A percentile compares a stretch with the other conserved stretches of the same genome.
phyloP scores from a whole-genome alignment of 2,329 filamentous ascomycete genomes.

The Rhexocercosporidium sp. region DNA sequence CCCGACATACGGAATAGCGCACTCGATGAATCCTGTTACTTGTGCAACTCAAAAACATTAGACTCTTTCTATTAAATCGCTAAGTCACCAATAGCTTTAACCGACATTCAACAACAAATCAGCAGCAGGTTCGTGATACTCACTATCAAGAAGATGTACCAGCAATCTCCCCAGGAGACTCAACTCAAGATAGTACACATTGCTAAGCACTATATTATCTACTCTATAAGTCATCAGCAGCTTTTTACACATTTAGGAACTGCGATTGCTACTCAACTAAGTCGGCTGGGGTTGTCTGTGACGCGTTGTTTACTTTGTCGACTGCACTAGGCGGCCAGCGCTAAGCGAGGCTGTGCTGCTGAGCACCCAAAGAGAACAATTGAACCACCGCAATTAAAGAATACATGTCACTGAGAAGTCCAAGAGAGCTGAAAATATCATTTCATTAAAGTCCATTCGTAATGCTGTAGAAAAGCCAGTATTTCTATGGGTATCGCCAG shows the following conservation, averaged over 20 bases:
- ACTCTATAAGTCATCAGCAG: neutral
- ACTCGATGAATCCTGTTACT: no score
- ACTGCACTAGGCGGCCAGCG: neutral
- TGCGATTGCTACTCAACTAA: neutral
- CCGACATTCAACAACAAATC: no score
- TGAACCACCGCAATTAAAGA: no score
- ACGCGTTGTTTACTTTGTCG: neutral
- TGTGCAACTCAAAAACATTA: no score
- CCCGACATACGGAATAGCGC: no score
- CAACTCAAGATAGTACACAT: no score
- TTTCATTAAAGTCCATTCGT: neutral
- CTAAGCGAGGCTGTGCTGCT: neutral
- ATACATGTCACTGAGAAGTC: neutral
- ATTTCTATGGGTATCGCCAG: constrained; percentile 23
- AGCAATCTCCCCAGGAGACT: no score
- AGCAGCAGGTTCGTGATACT: no score
- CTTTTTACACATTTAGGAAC: neutral
- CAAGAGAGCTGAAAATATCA: neutral
- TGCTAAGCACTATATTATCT: no score
- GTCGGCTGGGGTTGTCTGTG: neutral
- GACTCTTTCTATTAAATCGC: no score
- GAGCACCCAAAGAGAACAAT: neutral
- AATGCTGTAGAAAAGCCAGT: neutral
- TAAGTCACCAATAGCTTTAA: no score
- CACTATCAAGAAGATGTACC: no score